Conservation (phyloP, 768 basidiomycete genomes). For the Suillus bovinus region DNA sequence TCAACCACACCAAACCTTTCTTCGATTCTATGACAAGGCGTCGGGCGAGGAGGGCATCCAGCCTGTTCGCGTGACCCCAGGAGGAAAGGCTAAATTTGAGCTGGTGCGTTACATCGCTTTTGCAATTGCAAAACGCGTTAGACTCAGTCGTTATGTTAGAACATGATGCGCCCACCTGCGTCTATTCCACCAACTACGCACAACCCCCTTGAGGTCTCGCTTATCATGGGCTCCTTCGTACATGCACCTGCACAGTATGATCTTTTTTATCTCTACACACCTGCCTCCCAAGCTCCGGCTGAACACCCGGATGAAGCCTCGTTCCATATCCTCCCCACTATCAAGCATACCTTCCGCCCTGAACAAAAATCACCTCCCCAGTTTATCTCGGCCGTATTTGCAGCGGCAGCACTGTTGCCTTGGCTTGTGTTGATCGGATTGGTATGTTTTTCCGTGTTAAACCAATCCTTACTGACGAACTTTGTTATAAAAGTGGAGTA, state of each 20-base stretch:
- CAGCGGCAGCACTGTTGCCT: slow-evolving; percentile 63
- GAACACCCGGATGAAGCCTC: slow-evolving; percentile 69
- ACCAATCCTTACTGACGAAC: slow-evolving; percentile 4
- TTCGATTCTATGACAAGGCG: slow-evolving; percentile 79
- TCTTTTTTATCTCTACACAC: slow-evolving; percentile 75
- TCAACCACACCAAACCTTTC: slow-evolving; percentile 89
- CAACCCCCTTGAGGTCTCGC: slow-evolving; percentile 66
- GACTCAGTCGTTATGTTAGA: slow-evolving; percentile 42
- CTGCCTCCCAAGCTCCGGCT: slow-evolving; percentile 63
- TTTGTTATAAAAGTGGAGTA: slow-evolving; percentile 54
- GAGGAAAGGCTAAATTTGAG: slow-evolving; percentile 88
- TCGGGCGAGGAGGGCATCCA: slow-evolving; percentile 86
- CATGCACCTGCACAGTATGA: slow-evolving; percentile 64
- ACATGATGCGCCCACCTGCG: slow-evolving; percentile 71
- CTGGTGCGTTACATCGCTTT: slow-evolving; percentile 49
- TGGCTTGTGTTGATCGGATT: slow-evolving; percentile 73
- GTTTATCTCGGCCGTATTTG: slow-evolving; percentile 66
- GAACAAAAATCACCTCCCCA: slow-evolving; percentile 75
- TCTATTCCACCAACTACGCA: slow-evolving; percentile 72
- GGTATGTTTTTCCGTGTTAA: slow-evolving; percentile 44
- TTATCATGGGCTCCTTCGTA: slow-evolving; percentile 73
- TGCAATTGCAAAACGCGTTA: neutral
- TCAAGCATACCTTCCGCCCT: slow-evolving; percentile 82
- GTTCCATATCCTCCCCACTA: slow-evolving; percentile 72
- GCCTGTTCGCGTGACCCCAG: slow-evolving; percentile 70